Percentiles rank a stretch among this genome's conserved stretches.
Conservation (phyloP, 306 rosid genomes). For the Vigna angularis region DNA sequence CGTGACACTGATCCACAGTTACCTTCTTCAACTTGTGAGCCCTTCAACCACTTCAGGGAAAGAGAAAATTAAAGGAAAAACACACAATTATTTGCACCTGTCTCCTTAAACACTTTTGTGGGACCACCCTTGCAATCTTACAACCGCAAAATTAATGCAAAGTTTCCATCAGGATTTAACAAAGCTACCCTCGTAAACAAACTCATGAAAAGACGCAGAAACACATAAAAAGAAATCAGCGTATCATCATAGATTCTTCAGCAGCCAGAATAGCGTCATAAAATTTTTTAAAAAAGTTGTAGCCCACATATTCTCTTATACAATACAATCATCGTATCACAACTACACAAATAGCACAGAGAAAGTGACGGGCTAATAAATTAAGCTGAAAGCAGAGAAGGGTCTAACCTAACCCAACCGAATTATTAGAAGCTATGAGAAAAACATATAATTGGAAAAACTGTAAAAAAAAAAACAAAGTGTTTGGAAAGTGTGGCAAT, state of each 20-base stretch:
- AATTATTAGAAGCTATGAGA: conserved; percentile 9
- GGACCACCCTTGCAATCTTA: conserved; percentile 39
- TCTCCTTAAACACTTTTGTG: conserved; percentile 41
- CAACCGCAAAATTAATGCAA: conserved; percentile 46
- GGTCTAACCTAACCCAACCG: conserved; percentile 29
- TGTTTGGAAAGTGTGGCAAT: background rate
- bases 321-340: background rate
- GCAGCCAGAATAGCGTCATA: background rate
- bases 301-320: background rate
- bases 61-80: conserved; percentile 6
- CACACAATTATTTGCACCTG: conserved; percentile 47
- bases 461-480: background rate
- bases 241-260: background rate
- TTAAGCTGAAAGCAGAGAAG: background rate
- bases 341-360: background rate
- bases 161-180: conserved; percentile 37
- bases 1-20: conserved; percentile 30
- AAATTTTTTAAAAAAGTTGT: background rate
- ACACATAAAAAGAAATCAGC: background rate
- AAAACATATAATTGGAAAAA: background rate
- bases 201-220: background rate
- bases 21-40: conserved; percentile 39
- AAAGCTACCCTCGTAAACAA: background rate
- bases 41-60: conserved; percentile 40
- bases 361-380: background rate